Conservation (phyloP, 768 basidiomycete species). For the Lyophyllum atratum region DNA sequence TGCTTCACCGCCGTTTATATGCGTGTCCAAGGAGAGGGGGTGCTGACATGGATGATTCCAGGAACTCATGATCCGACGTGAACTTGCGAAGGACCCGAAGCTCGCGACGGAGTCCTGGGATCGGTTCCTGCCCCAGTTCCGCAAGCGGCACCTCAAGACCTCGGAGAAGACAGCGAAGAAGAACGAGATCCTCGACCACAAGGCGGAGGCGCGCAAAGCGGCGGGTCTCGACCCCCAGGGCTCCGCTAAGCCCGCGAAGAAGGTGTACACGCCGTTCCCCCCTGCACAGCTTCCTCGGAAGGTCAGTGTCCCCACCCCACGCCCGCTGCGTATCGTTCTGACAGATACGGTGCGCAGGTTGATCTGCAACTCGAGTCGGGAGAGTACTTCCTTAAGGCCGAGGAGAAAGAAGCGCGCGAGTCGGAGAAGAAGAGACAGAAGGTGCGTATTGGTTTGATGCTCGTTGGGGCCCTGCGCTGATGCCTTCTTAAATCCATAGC, state of each 20-base stretch:
- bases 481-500: conserved; percentile 44
- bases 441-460: conserved; percentile 35
- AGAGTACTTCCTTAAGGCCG: conserved; percentile 95
- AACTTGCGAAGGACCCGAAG: conserved; percentile 97
- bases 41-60: conserved; percentile 27
- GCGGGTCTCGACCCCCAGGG: conserved; percentile 62
- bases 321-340: neutral
- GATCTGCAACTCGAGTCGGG: conserved; percentile 95
- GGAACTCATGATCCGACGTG: conserved; percentile 98
- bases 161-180: conserved; percentile 93
- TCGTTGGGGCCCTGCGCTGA: neutral
- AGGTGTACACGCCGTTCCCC: conserved; percentile 98
- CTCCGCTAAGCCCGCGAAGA: conserved; percentile 65
- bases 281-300: conserved; percentile 93
- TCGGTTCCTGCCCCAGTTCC: conserved; percentile 94
- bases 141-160: conserved; percentile 88
- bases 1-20: too few species aligned
- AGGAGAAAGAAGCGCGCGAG: conserved; percentile 82
- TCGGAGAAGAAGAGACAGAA: conserved; percentile 74
- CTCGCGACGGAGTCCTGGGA: conserved; percentile 95
- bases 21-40: neutral
- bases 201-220: conserved; percentile 63
- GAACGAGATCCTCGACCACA: conserved; percentile 67
- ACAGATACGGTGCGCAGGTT: conserved; percentile 45
- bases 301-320: conserved; percentile 39